Evolutionary conservation across 768 basidiomycete species (phyloP), one percentile per base, ranked within the genome.

Genomic region (Obba rivulosa): DNA sequence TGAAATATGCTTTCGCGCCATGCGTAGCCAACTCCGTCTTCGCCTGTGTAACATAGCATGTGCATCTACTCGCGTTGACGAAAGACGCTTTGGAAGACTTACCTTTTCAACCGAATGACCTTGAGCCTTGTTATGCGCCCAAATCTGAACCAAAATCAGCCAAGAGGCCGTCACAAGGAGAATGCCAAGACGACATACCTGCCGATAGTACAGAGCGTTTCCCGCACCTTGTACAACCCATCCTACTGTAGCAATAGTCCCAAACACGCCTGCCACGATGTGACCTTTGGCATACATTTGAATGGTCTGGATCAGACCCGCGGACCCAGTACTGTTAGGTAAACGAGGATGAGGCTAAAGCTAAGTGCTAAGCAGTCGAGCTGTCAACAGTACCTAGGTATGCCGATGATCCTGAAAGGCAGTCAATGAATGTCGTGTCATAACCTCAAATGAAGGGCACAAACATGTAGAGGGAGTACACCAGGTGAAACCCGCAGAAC

Each of bases 401-500:
- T 87, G 56, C 95, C 95, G 63, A 98, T 83, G 65, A 93, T 84
- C 89, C 89, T 94, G 57, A 28, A 5, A 45, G 40, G 62, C 51
- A 60, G 57, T 55, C 54, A 31, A 56, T 47, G 54, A 51, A 10
- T 11, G 37, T 23, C n/a, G 13, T 31, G 25, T 3, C 20, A 20
- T 10, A 22, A 18, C 8, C 5, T 11, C 0, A 14, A 34, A 7
- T 11, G 2, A 3, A 24, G 14, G 4, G 20, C 58, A 52, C 83
- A 73, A 62, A 89, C 92, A 90, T 91, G 72, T 97, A 98, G 62
- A 90, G 64, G 54, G 87, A 89, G 73, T 92, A 97, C 36, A 90
- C 74, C 53, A 98, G 77, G 70, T 99, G 93, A 77, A 90, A 97
- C 41, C 92, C 95, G 47, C 84, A 78, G 71, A 99, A 99, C 70